Percentiles rank a stretch among this genome's conserved stretches.
Evolutionary conservation across 2,329 filamentous ascomycete species (phyloP).

Genomic region (Nothopassalora personata): DNA sequence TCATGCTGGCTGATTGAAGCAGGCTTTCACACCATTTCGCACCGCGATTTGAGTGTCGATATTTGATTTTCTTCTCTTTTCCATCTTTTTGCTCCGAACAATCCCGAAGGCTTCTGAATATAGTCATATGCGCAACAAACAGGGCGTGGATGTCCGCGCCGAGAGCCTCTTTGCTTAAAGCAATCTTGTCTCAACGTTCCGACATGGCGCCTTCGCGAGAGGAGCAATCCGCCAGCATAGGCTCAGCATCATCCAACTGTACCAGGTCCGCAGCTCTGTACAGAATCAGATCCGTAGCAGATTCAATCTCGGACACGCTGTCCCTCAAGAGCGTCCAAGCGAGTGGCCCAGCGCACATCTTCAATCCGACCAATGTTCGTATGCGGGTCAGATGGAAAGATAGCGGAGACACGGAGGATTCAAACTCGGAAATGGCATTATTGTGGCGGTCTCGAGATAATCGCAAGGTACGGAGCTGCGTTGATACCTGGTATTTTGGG

Average conservation of each 20-base stretch:
- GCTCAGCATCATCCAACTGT: neutral
- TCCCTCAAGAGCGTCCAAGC: slow-evolving; percentile 13
- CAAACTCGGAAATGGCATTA: slow-evolving; percentile 10
- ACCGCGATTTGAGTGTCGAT: neutral
- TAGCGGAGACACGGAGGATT: neutral
- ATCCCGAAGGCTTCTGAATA: neutral
- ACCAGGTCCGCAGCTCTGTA: neutral
- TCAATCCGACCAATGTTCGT: slow-evolving; percentile 19
- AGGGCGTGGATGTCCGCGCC: too few relatives aligned
- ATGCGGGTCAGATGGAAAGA: slow-evolving; percentile 12
- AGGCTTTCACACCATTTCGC: neutral
- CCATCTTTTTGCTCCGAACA: neutral
- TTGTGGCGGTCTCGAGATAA: slow-evolving; percentile 25
- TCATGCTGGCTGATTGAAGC: neutral
- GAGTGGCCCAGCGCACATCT: slow-evolving; percentile 9
- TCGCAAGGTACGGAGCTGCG: slow-evolving; percentile 12
- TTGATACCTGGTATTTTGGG: neutral
- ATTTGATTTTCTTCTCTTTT: neutral
- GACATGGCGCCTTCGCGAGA: neutral
- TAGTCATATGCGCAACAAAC: too few relatives aligned
- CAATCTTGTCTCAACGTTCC: too few relatives aligned
- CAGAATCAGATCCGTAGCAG: neutral
- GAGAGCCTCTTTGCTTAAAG: too few relatives aligned
- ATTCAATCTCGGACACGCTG: slow-evolving; percentile 6
- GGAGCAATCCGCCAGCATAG: neutral